phyloP scores from a whole-genome alignment of 306 rosid genomes.

The Begonia peltatifolia region DNA sequence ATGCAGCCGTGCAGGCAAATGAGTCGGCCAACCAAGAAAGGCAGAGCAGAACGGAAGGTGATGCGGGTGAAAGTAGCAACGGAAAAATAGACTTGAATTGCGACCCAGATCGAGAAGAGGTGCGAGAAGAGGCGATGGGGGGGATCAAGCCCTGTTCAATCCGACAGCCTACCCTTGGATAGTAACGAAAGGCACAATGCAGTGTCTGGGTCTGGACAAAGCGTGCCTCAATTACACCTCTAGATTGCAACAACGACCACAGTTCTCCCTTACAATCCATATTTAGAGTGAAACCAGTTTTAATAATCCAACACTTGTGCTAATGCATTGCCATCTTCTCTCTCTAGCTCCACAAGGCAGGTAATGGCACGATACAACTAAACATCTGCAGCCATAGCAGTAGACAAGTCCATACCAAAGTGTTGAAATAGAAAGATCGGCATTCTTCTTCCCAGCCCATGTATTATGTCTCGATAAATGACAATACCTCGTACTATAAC shows the following conservation, averaged over 20 bases:
- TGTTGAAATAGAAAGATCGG: too few species aligned
- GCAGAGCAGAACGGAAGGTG: slow-evolving; percentile 20
- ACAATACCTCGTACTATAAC: too few species aligned
- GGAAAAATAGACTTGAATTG: slow-evolving; percentile 75
- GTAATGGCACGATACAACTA: too few species aligned
- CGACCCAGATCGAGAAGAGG: slow-evolving; percentile 53
- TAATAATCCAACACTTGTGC: too few species aligned
- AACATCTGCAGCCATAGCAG: too few species aligned
- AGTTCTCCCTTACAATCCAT: neutral
- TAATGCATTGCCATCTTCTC: too few species aligned
- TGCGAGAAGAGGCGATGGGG: slow-evolving; percentile 23
- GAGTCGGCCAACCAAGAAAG: slow-evolving; percentile 24
- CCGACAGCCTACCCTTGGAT: slow-evolving; percentile 13
- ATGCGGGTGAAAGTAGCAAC: slow-evolving; percentile 30
- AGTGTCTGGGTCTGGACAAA: slow-evolving; percentile 1
- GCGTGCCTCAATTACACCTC: slow-evolving; percentile 12
- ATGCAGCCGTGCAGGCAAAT: slow-evolving; percentile 11
- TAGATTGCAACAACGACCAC: too few species aligned
- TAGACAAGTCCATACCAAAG: too few species aligned
- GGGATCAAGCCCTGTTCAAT: slow-evolving; percentile 28
- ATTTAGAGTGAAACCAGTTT: slow-evolving; percentile 29
- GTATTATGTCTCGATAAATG: too few species aligned
- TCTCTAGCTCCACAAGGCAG: too few species aligned
- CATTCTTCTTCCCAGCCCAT: too few species aligned
- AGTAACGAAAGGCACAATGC: slow-evolving; percentile 25